Conservation (phyloP, 305 asterid genomes). For the Ajuga reptans region DNA sequence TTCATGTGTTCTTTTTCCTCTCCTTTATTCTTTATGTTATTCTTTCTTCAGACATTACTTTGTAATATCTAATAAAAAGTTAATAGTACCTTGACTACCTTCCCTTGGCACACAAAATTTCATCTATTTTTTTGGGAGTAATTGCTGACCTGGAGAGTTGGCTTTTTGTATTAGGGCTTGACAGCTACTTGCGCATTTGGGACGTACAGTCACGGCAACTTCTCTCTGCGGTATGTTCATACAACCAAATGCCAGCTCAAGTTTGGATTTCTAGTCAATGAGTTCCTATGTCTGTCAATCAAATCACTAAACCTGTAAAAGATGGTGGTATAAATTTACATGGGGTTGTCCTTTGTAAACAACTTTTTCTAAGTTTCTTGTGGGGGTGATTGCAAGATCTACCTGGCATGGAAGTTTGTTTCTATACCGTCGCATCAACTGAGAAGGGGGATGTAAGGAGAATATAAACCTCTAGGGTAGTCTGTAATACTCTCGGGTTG, state of each 20-base stretch:
- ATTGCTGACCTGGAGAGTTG: slow-evolving; percentile 23
- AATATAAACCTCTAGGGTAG: too few species aligned
- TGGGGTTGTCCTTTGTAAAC: not conserved
- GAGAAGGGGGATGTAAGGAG: too few species aligned
- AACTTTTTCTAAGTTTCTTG: too few species aligned
- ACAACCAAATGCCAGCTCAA: not conserved
- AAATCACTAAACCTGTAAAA: not conserved
- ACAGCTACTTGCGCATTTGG: slow-evolving; percentile 87
- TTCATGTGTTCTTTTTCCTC: not conserved
- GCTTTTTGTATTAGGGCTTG: slow-evolving; percentile 52
- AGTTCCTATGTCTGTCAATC: not conserved
- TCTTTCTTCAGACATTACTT: not conserved
- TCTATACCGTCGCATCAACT: too few species aligned
- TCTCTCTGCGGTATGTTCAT: slow-evolving; percentile 63
- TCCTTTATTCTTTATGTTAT: not conserved
- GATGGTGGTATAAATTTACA: not conserved
- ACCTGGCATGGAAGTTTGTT: too few species aligned
- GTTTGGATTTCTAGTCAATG: not conserved
- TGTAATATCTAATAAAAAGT: not conserved
- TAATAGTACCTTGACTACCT: not conserved
- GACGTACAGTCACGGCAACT: slow-evolving; percentile 66
- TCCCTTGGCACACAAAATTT: too few species aligned
- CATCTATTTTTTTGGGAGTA: not conserved
- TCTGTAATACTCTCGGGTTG: not conserved
- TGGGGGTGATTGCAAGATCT: too few species aligned